A percentile compares a stretch with the other conserved stretches of the same genome.
phyloP scores from a whole-genome alignment of 2,329 filamentous ascomycete species.

The Tolypocladium endophyticum region DNA sequence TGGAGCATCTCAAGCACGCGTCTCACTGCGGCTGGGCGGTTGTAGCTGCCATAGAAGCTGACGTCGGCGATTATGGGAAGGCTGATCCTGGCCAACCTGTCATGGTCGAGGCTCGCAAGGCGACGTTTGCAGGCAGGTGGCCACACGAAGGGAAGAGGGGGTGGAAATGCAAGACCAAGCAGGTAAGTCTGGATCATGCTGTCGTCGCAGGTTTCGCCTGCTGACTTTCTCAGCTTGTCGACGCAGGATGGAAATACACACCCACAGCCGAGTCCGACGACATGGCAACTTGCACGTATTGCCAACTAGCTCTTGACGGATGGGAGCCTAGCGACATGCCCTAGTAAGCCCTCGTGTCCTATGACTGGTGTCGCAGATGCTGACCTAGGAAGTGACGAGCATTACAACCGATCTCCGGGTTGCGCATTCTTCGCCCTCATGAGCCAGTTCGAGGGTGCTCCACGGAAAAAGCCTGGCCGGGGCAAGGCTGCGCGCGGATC shows the following conservation, averaged over 20 bases:
- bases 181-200: slow-evolving; percentile 42
- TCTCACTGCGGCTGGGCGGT: slow-evolving; percentile 81
- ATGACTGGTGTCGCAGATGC: slow-evolving; percentile 1
- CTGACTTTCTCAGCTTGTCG: slow-evolving; percentile 55
- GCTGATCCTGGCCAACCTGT: slow-evolving; percentile 63
- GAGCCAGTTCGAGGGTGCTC: slow-evolving; percentile 37
- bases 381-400: slow-evolving; percentile 58
- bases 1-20: slow-evolving; percentile 78
- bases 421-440: slow-evolving; percentile 75
- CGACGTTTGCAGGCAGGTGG: slow-evolving; percentile 79
- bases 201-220: neutral
- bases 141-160: slow-evolving; percentile 80
- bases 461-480: slow-evolving; percentile 43
- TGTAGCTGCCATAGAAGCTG: slow-evolving; percentile 50
- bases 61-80: slow-evolving; percentile 49
- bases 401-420: slow-evolving; percentile 64
- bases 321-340: slow-evolving; percentile 94
- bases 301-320: slow-evolving; percentile 77
- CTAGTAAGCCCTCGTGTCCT: slow-evolving; percentile 41
- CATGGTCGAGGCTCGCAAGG: slow-evolving; percentile 67
- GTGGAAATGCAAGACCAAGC: slow-evolving; percentile 82
- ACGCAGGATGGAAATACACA: slow-evolving; percentile 90
- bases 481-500: slow-evolving; percentile 49
- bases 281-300: slow-evolving; percentile 85
- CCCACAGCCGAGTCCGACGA: slow-evolving; percentile 76